Base-by-base conservation (phyloP, 2,329 filamentous ascomycete species). In the Cryphonectria nitschkei region DNA sequence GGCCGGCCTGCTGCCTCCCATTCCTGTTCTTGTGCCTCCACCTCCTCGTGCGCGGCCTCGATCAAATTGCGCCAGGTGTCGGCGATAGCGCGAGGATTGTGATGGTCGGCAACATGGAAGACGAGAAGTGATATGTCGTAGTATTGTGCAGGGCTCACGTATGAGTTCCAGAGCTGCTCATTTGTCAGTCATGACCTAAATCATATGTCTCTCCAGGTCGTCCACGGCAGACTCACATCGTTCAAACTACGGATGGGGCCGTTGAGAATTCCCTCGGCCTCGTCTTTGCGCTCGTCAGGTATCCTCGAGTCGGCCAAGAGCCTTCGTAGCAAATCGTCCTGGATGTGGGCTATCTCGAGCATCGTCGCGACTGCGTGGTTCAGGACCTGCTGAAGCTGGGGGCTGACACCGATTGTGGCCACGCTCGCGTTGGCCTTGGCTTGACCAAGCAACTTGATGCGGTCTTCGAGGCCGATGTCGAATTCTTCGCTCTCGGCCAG, bases 341-440 rank as follows among this genome's bases (percentile, higher is more conserved):
- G 96, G 68, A 99, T 96, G 77, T 96, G 95, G 19, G 95, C 95
- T 65, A 98, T 89, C 76, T 99, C 96, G 13, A 99, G 89, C 61
- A 97, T 85, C 75, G 96, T 94, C 2, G 90, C 90, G 34, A 98
- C 92, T 73, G 94, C 90, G 76, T 97, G 93, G 70, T 95, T 88
- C 39, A 98, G 85, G 72, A 94, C 87, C 80, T 98, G 96, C 79
- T 96, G 92, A 72, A 91, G 89, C 77, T 95, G 93, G 65, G 93
- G 88, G 74, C 90, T 89, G 74, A 97, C 87, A 37, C 93, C 93
- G 7, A 89, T 88, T 26, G 92, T 93, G 73, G 92, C 88, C 19
- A 95, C 95, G 56, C 92, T 97, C 52, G 95, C 95, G 78, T 98
- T 98, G 14, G 93, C 93, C 81, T 96, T 95, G 70, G 97, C 96